Evolutionary conservation across 2,329 filamentous ascomycete species (phyloP), one percentile per base, ranked within the genome.

Genomic region (Aspergillus brunneoviolaceus): DNA sequence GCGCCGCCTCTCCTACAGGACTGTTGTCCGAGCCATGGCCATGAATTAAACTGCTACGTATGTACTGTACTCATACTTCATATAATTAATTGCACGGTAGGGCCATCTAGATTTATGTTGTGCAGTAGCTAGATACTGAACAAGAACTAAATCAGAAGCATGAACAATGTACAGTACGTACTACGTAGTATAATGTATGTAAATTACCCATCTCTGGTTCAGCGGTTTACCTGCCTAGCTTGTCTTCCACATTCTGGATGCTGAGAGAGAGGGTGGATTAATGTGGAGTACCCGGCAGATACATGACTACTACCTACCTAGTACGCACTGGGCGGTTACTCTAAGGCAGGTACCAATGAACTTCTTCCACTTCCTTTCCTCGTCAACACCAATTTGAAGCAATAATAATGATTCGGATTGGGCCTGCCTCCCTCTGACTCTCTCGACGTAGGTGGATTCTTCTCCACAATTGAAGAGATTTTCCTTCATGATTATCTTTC

Each of bases 321-420:
- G 19, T 19, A 21, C 49, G 63, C 54, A 52, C 52, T 55, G 58
- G 29, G 52, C 55, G 57, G 60, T 55, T 45, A 45, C 60, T 60
- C 64, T 65, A 63, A 66, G 53, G 64, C 64, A 66, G 64, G 64
- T 66, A 66, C 64, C 55, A 58, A 60, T 63, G 48, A 63, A 45
- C 50, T 60, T 45, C 42, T 48, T 54, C 49, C 51, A 55, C 51
- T 61, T 29, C 14, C 47, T 57, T 45, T 45, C 39, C 14, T 45
- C 16, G 39, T 45, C 16, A 19, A 45, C 16, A 19, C 39, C 14
- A 6, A 7, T 45, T 19, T 19, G 39, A 45, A 45, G 39, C 16
- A 50, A 49, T 62, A 50, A 60, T 50, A 55, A 53, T 47, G 39
- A 61, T 62, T 60, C 55, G 50, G 56, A 62, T 67, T 67, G 65